Base-by-base conservation (phyloP, 768 basidiomycete species). In the Rubroboletus pulcherrimus region DNA sequence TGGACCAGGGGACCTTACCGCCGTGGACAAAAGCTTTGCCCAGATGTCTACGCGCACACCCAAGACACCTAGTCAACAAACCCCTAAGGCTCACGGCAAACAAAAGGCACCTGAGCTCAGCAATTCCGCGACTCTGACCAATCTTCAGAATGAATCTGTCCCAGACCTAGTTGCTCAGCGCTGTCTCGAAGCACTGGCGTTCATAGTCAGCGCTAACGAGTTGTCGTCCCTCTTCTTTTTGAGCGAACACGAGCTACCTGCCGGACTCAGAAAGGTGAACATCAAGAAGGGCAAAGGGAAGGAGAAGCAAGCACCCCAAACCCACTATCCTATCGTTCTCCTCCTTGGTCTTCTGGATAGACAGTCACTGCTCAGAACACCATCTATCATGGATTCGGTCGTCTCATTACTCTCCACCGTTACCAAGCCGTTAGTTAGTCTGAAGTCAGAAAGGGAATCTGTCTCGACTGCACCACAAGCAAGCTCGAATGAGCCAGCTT, bases 201-300 rank as follows among this genome's bases (percentile, higher is more conserved):
- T 83, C 68, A 92, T 98, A 60, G 94, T 97, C 69, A 82, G 78
- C 54, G 78, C 85, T 24, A 98, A 97, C 68, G 88, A 93, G 56
- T 70, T 82, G 17, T 90, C 91, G 1, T 89, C 94, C 1, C 73
- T 92, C 17, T 98, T 95, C 80, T 98, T 99, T 84, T 78, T 99
- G 56, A 91, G 87, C 1, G 97, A 99, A 71, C 93, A 98, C 61
- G 97, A 99, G 61, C 77, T 93, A 34, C 87, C 89, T 7, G 79
- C 78, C n/a, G 87, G 89, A 43, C 78, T 95, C 15, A 84, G 85
- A 59, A 82, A 85, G 61, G 71, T 77, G 12, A 72, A 79, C 7
- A 81, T 82, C 19, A 91, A 89, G 73, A 97, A 97, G 71, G 94
- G 93, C 9, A 98, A 97, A 72, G 95, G 93, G 21, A 98, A 97